Evolutionary conservation across 305 asterid genomes (phyloP).

Genomic region (Plantago lanceolata): DNA sequence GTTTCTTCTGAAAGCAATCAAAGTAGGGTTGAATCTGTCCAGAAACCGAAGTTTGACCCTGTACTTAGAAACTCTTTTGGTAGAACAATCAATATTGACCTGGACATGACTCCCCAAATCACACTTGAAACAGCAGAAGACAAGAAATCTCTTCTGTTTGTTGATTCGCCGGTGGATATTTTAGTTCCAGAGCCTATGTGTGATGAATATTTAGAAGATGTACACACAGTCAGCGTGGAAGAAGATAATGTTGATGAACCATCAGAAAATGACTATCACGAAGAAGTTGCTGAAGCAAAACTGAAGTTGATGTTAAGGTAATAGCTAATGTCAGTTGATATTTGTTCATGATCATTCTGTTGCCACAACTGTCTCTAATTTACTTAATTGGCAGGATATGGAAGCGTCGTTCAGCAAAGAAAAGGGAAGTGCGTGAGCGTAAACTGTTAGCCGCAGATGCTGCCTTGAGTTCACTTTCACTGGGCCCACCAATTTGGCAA

Average conservation of each 20-base stretch:
- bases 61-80: slow-evolving; percentile 11
- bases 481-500: slow-evolving; percentile 78
- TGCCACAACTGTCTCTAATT: slow-evolving; percentile 27
- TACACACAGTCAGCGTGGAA: slow-evolving; percentile 33
- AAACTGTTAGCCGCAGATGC: slow-evolving; percentile 62
- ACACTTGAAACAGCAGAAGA: slow-evolving; percentile 37
- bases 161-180: slow-evolving; percentile 38
- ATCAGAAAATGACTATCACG: slow-evolving; percentile 40
- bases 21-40: slow-evolving; percentile 36
- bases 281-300: slow-evolving; percentile 76
- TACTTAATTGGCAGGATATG: slow-evolving; percentile 58
- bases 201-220: slow-evolving; percentile 44
- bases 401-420: slow-evolving; percentile 66
- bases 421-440: slow-evolving; percentile 66
- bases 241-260: slow-evolving; percentile 52
- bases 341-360: slow-evolving; percentile 22
- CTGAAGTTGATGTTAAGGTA: slow-evolving; percentile 77
- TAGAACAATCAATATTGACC: slow-evolving; percentile 32
- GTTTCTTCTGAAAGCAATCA: slow-evolving; percentile 35
- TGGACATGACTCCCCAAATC: slow-evolving; percentile 33
- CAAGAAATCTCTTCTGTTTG: slow-evolving; percentile 28
- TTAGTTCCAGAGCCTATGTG: slow-evolving; percentile 34
- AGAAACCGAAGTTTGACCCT: slow-evolving; percentile 29
- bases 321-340: slow-evolving; percentile 9
- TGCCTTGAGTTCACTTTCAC: slow-evolving; percentile 61